Evolutionary conservation across 129 eudicot genomes (phyloP).

Genomic region (Sambucus nigra): DNA sequence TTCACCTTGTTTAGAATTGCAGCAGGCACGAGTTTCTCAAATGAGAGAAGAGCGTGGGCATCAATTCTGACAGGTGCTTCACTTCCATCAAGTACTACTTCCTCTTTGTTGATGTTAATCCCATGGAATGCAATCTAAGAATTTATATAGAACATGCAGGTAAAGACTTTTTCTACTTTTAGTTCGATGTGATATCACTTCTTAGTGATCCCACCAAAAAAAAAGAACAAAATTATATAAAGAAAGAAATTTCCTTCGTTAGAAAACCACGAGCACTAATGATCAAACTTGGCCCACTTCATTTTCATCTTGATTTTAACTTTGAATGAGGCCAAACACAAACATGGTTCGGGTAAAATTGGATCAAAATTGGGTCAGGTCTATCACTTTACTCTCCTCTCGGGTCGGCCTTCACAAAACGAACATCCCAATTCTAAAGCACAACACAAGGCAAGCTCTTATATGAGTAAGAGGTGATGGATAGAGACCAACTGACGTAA

Average conservation of each 20-base stretch:
- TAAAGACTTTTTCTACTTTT: background rate
- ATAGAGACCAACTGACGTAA: no score
- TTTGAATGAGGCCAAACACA: no score
- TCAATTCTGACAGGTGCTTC: slow-evolving; percentile 89
- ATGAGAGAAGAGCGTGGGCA: slow-evolving; percentile 67
- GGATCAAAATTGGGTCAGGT: no score
- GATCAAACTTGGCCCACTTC: no score
- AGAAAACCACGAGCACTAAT: background rate
- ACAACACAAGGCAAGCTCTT: no score
- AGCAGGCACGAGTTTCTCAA: slow-evolving; percentile 77
- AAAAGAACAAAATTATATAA: slow-evolving; percentile 1
- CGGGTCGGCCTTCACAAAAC: no score
- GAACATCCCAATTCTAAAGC: no score
- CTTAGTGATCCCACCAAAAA: slow-evolving; percentile 4
- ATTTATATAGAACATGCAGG: slow-evolving; percentile 4
- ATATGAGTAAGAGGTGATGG: no score
- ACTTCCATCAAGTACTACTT: slow-evolving; percentile 83
- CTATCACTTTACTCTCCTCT: no score
- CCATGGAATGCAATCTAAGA: slow-evolving; percentile 85
- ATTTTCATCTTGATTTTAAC: no score
- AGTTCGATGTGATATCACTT: background rate
- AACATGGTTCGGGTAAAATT: no score
- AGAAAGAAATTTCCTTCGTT: slow-evolving; percentile 2
- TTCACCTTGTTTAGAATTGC: slow-evolving; percentile 79
- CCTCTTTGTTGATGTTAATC: slow-evolving; percentile 58